Percentiles rank a stretch among this genome's conserved stretches.
Evolutionary conservation across 208 protist genomes (phyloP).

Genomic region (Acanthamoeba healyi): DNA sequence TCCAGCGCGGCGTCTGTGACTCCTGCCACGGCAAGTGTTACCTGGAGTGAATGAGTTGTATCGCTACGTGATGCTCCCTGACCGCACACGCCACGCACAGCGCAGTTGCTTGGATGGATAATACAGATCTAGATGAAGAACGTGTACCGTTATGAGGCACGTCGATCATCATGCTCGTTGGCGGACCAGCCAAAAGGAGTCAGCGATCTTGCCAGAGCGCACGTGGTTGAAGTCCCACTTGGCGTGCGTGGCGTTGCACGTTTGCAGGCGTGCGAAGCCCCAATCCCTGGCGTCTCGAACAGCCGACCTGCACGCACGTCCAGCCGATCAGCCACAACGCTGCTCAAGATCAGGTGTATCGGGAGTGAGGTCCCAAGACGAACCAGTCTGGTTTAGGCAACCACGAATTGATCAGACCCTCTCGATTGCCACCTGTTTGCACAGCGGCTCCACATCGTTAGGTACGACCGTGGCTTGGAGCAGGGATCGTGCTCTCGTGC

Average conservation of each 20-base stretch:
- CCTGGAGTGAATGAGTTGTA: neutral
- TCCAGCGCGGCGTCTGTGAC: neutral
- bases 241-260: neutral
- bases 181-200: slow-evolving; percentile 12
- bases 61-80: neutral
- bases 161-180: too few relatives aligned
- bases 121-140: too few relatives aligned
- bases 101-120: too few relatives aligned
- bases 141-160: too few relatives aligned
- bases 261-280: neutral
- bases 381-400: neutral
- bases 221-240: neutral
- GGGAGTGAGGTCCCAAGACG: too few relatives aligned
- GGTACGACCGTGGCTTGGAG: neutral
- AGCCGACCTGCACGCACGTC: neutral
- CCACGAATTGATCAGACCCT: neutral
- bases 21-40: slow-evolving; percentile 6
- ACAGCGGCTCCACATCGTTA: neutral
- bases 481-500: neutral
- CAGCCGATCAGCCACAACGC: neutral
- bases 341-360: neutral
- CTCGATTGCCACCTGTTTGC: neutral
- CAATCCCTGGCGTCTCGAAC: neutral
- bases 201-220: neutral
- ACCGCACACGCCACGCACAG: too few relatives aligned